These are phyloP conservation scores for Helminthosporium solani DNA, from an alignment of 2,329 filamentous ascomycete species.

Conservation along the genomic window DNA sequence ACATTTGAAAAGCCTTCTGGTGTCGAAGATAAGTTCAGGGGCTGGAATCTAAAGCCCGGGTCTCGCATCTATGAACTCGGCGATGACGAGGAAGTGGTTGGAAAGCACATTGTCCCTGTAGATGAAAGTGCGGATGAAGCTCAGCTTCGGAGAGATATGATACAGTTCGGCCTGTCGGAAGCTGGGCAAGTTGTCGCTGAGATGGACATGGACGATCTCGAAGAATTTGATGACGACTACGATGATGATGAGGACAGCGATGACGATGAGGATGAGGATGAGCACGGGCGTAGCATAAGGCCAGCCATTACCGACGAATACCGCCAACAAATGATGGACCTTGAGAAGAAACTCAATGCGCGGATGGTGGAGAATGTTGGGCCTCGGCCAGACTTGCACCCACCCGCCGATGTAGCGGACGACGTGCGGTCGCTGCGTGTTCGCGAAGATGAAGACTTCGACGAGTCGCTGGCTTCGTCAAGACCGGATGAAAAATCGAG, in stretches of 20 bases:
- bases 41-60: conserved; percentile 33
- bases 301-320: conserved; percentile 72
- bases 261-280: conserved; percentile 69
- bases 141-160: conserved; percentile 79
- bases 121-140: conserved; percentile 81
- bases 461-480: conserved; percentile 20
- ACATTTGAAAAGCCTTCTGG: conserved; percentile 16
- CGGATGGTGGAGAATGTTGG: conserved; percentile 59
- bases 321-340: conserved; percentile 76
- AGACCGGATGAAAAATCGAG: conserved; percentile 28
- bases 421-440: conserved; percentile 59
- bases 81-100: conserved; percentile 42
- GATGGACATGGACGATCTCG: conserved; percentile 68
- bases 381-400: conserved; percentile 44
- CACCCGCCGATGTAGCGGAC: conserved; percentile 51
- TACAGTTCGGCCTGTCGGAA: conserved; percentile 84
- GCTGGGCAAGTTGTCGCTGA: conserved; percentile 91
- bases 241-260: conserved; percentile 50
- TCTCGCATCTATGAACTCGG: conserved; percentile 47
- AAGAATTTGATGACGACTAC: conserved; percentile 56
- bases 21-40: conserved; percentile 20
- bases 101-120: conserved; percentile 63
- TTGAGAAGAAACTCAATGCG: conserved; percentile 73
- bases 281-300: conserved; percentile 71
- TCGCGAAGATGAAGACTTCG: conserved; percentile 42